A percentile compares a stretch with the other conserved stretches of the same genome.
phyloP scores from a whole-genome alignment of 2,329 filamentous ascomycete genomes.

The Macrophomina phaseolina region DNA sequence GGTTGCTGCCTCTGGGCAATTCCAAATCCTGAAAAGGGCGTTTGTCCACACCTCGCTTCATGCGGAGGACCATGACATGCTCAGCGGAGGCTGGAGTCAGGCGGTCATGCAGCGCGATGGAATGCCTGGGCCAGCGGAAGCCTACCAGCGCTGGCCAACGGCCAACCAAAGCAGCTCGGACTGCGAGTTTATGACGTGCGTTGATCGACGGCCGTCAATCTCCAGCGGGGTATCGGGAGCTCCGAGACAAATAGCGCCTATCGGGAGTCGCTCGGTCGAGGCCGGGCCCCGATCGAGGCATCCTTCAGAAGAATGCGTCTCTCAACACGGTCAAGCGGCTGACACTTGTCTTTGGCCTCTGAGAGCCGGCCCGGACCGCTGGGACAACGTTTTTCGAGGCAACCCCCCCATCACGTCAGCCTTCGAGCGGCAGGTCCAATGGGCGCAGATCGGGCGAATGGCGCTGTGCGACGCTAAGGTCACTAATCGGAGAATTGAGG shows the following conservation, averaged over 20 bases:
- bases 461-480: slow-evolving; percentile 25
- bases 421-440: slow-evolving; percentile 22
- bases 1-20: slow-evolving; percentile 16
- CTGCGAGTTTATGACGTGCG: slow-evolving; percentile 16
- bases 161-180: slow-evolving; percentile 14
- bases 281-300: slow-evolving; percentile 23
- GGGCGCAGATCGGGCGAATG: slow-evolving; percentile 15
- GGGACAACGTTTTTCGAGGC: slow-evolving; percentile 29
- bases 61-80: slow-evolving; percentile 20
- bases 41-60: slow-evolving; percentile 12
- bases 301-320: slow-evolving; percentile 23
- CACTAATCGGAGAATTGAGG: slow-evolving; percentile 30
- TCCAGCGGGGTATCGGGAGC: slow-evolving; percentile 27
- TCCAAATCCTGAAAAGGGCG: slow-evolving; percentile 22
- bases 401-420: slow-evolving; percentile 25
- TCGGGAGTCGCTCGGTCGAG: slow-evolving; percentile 6
- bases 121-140: slow-evolving; percentile 21
- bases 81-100: slow-evolving; percentile 19
- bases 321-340: slow-evolving; percentile 25
- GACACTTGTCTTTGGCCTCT: slow-evolving; percentile 29
- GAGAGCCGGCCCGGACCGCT: slow-evolving; percentile 28
- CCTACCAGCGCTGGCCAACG: slow-evolving; percentile 15
- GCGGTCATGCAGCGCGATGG: slow-evolving; percentile 23
- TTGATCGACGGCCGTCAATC: slow-evolving; percentile 10
- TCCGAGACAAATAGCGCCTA: slow-evolving; percentile 28